Evolutionary conservation across 176 grass and related monocot species (phyloP).

Genomic region (Hordeum vulgare): DNA sequence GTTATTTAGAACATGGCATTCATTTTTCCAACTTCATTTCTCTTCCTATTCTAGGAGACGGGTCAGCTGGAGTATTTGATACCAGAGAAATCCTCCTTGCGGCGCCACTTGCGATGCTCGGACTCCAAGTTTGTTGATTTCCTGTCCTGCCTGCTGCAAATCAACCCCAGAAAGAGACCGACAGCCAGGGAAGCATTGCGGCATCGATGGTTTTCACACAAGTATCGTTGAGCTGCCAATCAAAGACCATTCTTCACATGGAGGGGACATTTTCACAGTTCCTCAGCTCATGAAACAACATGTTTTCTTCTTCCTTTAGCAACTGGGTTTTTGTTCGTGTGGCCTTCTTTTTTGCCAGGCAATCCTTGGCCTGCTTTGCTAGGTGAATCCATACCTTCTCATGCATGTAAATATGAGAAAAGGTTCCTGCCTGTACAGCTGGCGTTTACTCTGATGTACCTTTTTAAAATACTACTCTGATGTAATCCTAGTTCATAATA

Average conservation of each 20-base stretch:
- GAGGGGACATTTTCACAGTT: constrained; percentile 2
- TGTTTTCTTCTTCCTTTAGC: background rate
- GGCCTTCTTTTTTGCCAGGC: background rate
- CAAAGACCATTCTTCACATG: background rate
- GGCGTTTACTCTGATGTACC: background rate
- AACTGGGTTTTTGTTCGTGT: constrained; percentile 1
- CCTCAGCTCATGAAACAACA: background rate
- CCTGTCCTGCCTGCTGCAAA: constrained; percentile 75
- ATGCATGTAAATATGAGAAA: constrained; percentile 50
- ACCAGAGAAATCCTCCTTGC: constrained; percentile 78
- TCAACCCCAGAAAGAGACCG: constrained; percentile 72
- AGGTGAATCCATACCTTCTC: constrained; percentile 25
- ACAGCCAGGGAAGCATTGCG: constrained; percentile 75
- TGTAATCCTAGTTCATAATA: constrained; percentile 17
- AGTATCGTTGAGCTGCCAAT: constrained; percentile 39
- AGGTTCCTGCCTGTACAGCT: constrained; percentile 14
- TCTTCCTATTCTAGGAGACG: constrained; percentile 51
- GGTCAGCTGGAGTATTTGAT: constrained; percentile 79
- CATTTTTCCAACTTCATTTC: constrained; percentile 11
- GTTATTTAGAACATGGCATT: background rate
- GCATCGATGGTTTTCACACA: constrained; percentile 75
- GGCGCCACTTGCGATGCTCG: constrained; percentile 47
- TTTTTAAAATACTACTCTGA: background rate
- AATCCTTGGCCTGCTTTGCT: constrained; percentile 25
- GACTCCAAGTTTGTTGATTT: constrained; percentile 88